Conservation (phyloP, 306 rosid genomes). For the Acacia crassicarpa region DNA sequence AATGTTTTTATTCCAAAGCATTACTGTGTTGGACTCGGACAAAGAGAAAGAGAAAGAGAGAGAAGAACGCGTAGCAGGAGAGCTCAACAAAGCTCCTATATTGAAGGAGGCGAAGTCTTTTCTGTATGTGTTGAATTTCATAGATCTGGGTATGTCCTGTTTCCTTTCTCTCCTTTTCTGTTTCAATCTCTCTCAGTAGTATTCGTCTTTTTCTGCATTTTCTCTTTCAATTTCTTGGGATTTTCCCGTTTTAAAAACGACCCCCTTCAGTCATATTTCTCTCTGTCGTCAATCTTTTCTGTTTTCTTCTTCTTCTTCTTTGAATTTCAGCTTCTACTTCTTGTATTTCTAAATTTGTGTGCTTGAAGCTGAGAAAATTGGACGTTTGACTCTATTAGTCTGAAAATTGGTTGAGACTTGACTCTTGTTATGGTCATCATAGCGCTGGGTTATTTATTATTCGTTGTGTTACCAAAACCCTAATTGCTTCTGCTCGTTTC, state of each 20-base stretch:
- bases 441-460: constrained; percentile 2
- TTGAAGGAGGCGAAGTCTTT: neutral
- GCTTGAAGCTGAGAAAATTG: neutral
- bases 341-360: neutral
- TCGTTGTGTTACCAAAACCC: constrained; percentile 19
- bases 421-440: neutral
- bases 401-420: neutral
- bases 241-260: neutral
- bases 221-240: neutral
- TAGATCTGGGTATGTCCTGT: constrained; percentile 24
- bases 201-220: neutral
- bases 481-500: neutral
- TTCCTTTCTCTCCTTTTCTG: neutral
- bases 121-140: constrained; percentile 6
- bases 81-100: neutral
- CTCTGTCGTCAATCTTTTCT: neutral
- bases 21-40: neutral
- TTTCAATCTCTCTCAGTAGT: neutral
- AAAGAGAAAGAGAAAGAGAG: neutral
- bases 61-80: neutral
- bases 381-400: neutral
- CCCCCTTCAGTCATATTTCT: neutral
- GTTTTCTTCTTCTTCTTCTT: neutral
- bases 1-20: neutral
- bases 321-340: neutral